Evolutionary conservation across 2,329 filamentous ascomycete species (phyloP).

Genomic region (Aspergillaceae sp.): DNA sequence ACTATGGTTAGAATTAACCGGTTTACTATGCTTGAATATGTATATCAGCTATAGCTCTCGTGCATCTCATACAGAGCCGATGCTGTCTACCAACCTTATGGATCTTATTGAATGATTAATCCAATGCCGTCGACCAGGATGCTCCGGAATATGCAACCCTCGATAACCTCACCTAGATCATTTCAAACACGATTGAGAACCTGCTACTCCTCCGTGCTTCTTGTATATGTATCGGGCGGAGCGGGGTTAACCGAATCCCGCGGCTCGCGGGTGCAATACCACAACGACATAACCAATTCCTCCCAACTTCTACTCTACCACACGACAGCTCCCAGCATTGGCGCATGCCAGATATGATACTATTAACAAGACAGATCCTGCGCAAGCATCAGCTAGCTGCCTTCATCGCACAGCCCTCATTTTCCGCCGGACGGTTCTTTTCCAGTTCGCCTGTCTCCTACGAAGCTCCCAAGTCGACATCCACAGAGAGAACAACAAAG

Average conservation of each 20-base stretch:
- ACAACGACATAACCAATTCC: constrained; percentile 1
- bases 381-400: constrained; percentile 12
- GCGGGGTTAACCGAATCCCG: constrained; percentile 8
- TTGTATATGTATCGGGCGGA: not conserved
- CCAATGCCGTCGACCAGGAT: too few relatives aligned
- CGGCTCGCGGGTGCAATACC: not conserved
- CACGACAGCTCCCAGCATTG: constrained; percentile 1
- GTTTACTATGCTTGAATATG: too few relatives aligned
- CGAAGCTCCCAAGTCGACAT: constrained; percentile 6
- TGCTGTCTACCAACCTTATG: too few relatives aligned
- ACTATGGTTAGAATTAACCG: too few relatives aligned
- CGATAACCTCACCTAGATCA: too few relatives aligned
- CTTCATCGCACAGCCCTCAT: constrained; percentile 4
- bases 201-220: not conserved
- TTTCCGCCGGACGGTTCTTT: constrained; percentile 9
- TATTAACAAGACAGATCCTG: constrained; percentile 15
- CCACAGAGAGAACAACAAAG: constrained; percentile 7
- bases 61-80: too few relatives aligned
- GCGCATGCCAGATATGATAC: constrained; percentile 4
- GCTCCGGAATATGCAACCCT: too few relatives aligned
- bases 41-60: too few relatives aligned
- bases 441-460: constrained; percentile 13
- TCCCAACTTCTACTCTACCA: not conserved
- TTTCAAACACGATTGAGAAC: too few relatives aligned
- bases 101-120: too few relatives aligned